Base-by-base conservation (phyloP, 2,329 filamentous ascomycete genomes). In the Colletotrichum sp. region DNA sequence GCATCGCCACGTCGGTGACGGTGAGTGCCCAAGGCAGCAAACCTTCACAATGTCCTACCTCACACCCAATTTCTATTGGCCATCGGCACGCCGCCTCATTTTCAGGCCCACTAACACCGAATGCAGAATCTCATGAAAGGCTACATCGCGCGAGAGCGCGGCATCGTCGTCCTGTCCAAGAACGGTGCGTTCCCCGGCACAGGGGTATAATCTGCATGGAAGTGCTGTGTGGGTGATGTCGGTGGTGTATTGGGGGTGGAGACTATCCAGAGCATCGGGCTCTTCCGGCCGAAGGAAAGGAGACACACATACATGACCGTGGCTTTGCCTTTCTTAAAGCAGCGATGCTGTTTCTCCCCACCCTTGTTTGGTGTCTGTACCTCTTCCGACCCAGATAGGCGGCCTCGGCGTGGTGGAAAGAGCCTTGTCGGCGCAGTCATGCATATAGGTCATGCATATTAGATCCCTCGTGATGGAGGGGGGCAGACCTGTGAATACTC, bases 151-250 rank as follows among this genome's bases (percentile, higher is more conserved):
- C 93, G 96, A 69, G 96, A 98, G 78, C 92, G 94, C 78, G 94
- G 93, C 38, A 96, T 96, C 77, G 94, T 99, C 33, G 97, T 99
- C 24, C 86, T 99, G 71, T 98, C 95, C 83, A 98, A 98, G 84
- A 94, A 90, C 72, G 95, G 94, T 54, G 96, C 97, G 3, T 99
- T 99, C 80, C 97, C 97, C 1, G 96, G 96, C 29, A 98, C 97
- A 29, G 94, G 94, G 21, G 84, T 93, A 62, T 93, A 83, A 51
- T 51, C 33, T 27, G 21, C 54, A 18, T 18, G 13, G 33, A 27
- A 58, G 18, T 29, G 21, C 5, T 15, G 29, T 61, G 31, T 33
- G 31, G 33, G n/a, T 62, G 29, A 9, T 29, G 31, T 31, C 29
- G 31, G n/a, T 11, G 67, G 43, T 36, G 43, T 51, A 58, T 47